A percentile compares a stretch with the other conserved stretches of the same genome.
phyloP scores from a whole-genome alignment of 2,329 filamentous ascomycete genomes.

The Fusarium nodosum region DNA sequence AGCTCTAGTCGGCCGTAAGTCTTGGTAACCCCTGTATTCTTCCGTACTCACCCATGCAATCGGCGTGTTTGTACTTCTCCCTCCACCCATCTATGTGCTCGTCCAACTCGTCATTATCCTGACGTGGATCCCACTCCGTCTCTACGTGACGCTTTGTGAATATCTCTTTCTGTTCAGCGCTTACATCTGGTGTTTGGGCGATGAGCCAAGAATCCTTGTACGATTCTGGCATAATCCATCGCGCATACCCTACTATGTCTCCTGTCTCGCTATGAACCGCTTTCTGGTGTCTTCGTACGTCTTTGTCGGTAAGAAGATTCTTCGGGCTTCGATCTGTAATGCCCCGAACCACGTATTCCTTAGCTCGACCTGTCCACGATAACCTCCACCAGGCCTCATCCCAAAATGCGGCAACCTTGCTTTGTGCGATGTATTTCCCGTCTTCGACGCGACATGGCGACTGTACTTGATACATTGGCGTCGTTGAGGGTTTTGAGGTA shows the following conservation, averaged over 20 bases:
- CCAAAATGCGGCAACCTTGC: slow-evolving; percentile 40
- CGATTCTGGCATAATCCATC: slow-evolving; percentile 35
- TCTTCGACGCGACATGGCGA: slow-evolving; percentile 26
- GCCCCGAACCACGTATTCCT: slow-evolving; percentile 29
- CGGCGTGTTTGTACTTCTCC: slow-evolving; percentile 24
- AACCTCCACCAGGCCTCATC: slow-evolving; percentile 43
- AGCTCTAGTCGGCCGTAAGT: slow-evolving; percentile 28
- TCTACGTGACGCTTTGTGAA: slow-evolving; percentile 8
- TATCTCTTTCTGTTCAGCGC: not conserved
- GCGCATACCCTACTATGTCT: slow-evolving; percentile 44
- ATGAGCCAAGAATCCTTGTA: slow-evolving; percentile 21
- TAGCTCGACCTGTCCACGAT: slow-evolving; percentile 26
- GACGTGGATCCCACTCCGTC: slow-evolving; percentile 9
- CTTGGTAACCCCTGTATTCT: rapidly evolving
- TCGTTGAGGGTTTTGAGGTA: not conserved
- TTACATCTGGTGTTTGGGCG: slow-evolving; percentile 36
- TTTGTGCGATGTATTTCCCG: slow-evolving; percentile 26
- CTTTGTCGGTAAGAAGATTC: slow-evolving; percentile 33
- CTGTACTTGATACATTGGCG: slow-evolving; percentile 18
- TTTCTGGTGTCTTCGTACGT: slow-evolving; percentile 41
- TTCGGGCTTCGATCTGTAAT: slow-evolving; percentile 32
- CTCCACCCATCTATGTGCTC: slow-evolving; percentile 27
- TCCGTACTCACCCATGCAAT: slow-evolving; percentile 22
- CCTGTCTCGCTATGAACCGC: slow-evolving; percentile 36
- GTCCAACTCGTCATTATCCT: slow-evolving; percentile 19